These are phyloP conservation scores for Penicillium flavigenum DNA, from an alignment of 495 filamentous ascomycete species.

Conservation along the genomic window DNA sequence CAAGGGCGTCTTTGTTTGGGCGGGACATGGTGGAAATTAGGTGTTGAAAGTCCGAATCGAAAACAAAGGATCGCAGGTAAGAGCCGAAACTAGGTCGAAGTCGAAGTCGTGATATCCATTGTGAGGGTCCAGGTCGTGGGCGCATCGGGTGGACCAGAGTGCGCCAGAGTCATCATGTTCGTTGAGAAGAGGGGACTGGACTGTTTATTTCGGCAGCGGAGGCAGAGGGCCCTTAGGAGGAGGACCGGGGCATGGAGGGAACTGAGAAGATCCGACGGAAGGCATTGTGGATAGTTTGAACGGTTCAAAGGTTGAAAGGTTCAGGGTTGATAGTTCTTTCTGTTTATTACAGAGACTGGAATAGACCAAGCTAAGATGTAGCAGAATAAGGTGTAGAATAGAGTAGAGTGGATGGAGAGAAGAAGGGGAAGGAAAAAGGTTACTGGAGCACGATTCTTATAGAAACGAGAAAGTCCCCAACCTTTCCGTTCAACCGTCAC, in stretches of 20 bases:
- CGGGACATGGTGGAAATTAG: slow-evolving; percentile 5
- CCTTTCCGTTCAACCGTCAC: slow-evolving; percentile 11
- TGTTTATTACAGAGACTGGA: background rate
- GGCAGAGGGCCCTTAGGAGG: slow-evolving; percentile 81
- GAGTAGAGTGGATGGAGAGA: background rate
- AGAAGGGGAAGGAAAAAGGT: slow-evolving; percentile 12
- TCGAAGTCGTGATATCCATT: slow-evolving; percentile 38
- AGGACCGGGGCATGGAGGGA: slow-evolving; percentile 83
- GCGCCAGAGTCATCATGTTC: slow-evolving; percentile 40
- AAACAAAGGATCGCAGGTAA: slow-evolving; percentile 22
- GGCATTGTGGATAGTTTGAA: slow-evolving; percentile 48
- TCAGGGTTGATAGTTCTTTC: background rate
- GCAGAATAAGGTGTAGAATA: background rate
- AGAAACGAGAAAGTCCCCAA: slow-evolving; percentile 4
- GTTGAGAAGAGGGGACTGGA: slow-evolving; percentile 29
- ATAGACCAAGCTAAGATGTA: slow-evolving; percentile 17
- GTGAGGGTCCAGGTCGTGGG: slow-evolving; percentile 34
- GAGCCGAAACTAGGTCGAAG: slow-evolving; percentile 29
- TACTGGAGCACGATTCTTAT: slow-evolving; percentile 23
- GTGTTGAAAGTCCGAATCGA: slow-evolving; percentile 17
- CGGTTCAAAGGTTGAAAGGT: background rate
- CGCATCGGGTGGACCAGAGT: slow-evolving; percentile 29
- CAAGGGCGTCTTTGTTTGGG: slow-evolving; percentile 1
- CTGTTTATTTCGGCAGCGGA: slow-evolving; percentile 70
- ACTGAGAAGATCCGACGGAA: slow-evolving; percentile 60